Conservation (phyloP, 352 stramenopile genomes). For the Pythium rhizo-oryzae region DNA sequence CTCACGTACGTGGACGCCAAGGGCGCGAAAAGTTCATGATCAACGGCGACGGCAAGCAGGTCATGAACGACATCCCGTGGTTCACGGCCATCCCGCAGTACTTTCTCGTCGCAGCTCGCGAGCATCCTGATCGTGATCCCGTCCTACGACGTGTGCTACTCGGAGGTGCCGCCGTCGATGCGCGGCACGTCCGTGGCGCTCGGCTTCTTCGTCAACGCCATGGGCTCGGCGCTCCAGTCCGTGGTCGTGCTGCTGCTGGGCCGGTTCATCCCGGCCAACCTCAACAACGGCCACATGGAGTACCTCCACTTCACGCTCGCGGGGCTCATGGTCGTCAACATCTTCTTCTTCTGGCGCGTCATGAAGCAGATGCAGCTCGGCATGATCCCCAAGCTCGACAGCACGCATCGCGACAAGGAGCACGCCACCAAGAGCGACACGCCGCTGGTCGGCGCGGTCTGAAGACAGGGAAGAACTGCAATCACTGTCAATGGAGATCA, state of each 20-base stretch:
- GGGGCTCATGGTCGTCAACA: conserved; percentile 36
- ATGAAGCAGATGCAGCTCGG: conserved; percentile 42
- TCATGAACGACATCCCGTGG: conserved; percentile 70
- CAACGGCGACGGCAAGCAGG: conserved; percentile 41
- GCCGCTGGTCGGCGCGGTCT: too few relatives aligned
- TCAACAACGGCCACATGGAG: conserved; percentile 19
- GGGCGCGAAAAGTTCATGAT: conserved; percentile 25
- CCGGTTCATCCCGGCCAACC: conserved; percentile 33
- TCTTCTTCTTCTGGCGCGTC: conserved; percentile 35
- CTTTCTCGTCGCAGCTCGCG: conserved; percentile 53
- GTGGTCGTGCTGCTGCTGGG: conserved; percentile 52
- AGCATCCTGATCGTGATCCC: conserved; percentile 72
- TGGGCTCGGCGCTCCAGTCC: conserved; percentile 51
- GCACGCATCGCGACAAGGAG: too few relatives aligned
- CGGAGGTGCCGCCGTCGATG: conserved; percentile 49
- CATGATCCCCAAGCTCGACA: conserved; percentile 11
- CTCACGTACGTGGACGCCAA: neutral
- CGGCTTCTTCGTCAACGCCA: conserved; percentile 62
- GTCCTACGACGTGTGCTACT: conserved; percentile 65
- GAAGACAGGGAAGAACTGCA: too few relatives aligned
- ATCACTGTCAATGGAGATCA: too few relatives aligned
- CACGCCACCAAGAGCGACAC: too few relatives aligned
- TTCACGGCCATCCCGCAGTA: conserved; percentile 53
- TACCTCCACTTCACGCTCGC: conserved; percentile 35
- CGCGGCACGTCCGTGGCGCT: conserved; percentile 62